Conservation (phyloP, 805 yeast genomes). For the Brettanomyces nanus region DNA sequence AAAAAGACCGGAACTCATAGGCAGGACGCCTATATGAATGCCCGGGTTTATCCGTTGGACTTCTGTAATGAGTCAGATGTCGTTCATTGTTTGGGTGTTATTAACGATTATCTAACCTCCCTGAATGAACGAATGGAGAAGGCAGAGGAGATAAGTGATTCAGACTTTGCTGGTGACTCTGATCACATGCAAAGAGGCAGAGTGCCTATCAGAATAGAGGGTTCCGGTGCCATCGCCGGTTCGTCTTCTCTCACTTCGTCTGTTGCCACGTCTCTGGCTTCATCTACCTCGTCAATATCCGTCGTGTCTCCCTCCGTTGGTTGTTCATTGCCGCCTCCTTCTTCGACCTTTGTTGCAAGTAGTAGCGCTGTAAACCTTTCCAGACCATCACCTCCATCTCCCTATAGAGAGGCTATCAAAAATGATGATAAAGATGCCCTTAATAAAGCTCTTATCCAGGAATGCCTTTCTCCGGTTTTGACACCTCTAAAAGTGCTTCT, state of each 20-base stretch:
- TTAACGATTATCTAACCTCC: constrained; percentile 44
- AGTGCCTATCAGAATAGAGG: not conserved
- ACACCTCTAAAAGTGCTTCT: constrained; percentile 50
- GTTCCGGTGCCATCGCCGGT: constrained; percentile 8
- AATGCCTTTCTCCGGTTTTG: constrained; percentile 36
- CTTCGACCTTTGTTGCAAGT: constrained; percentile 8
- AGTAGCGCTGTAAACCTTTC: not conserved
- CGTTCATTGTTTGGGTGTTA: constrained; percentile 39
- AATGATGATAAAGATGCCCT: constrained; percentile 31
- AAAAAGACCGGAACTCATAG: constrained; percentile 63
- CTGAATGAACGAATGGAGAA: constrained; percentile 26
- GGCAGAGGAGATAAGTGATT: constrained; percentile 12
- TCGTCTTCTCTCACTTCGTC: constrained; percentile 7
- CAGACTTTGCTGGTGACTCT: constrained; percentile 7
- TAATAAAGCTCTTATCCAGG: constrained; percentile 33
- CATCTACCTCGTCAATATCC: constrained; percentile 7
- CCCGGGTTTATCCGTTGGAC: constrained; percentile 65
- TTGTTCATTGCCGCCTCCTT: constrained; percentile 18
- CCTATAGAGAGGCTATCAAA: constrained; percentile 17
- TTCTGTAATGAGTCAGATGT: constrained; percentile 69
- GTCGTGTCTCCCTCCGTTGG: constrained; percentile 3
- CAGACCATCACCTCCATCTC: constrained; percentile 9
- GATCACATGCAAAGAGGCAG: not conserved
- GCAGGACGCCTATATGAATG: constrained; percentile 47
- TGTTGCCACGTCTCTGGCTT: not conserved